Conservation (phyloP, 768 basidiomycete species). For the Kwoniella sp. region DNA sequence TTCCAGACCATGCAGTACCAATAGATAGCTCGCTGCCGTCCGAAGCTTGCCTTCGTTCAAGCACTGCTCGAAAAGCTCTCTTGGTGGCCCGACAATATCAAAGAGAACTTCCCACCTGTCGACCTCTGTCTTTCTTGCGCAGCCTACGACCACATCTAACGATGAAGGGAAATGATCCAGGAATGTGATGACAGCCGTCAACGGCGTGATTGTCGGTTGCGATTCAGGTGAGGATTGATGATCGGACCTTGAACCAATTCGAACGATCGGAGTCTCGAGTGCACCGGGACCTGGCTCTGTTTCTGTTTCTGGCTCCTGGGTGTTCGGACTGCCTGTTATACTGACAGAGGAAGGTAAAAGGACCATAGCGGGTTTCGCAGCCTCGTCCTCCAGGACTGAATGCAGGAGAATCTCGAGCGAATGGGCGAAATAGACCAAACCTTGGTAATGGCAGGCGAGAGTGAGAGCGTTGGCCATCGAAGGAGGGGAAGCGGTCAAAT, state of each 20-base stretch:
- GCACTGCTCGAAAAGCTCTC: conserved; percentile 82
- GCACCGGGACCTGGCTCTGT: neutral
- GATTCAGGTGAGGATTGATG: conserved; percentile 60
- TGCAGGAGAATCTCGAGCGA: conserved; percentile 92
- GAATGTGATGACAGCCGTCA: conserved; percentile 79
- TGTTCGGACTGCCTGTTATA: neutral
- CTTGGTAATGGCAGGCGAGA: conserved; percentile 83
- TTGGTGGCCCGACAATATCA: conserved; percentile 84
- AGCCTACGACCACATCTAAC: conserved; percentile 90
- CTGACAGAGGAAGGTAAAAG: neutral
- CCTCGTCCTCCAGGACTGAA: conserved; percentile 85
- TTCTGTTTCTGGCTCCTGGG: neutral
- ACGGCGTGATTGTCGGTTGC: conserved; percentile 50
- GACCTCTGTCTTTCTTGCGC: conserved; percentile 94
- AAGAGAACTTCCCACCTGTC: conserved; percentile 87
- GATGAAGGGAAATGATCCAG: conserved; percentile 90
- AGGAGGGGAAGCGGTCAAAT: conserved; percentile 62
- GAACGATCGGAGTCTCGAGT: neutral
- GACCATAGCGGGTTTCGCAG: conserved; percentile 38
- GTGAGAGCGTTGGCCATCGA: conserved; percentile 73
- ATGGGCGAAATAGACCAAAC: conserved; percentile 89
- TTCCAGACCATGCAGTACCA: conserved; percentile 91
- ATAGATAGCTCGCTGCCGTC: conserved; percentile 87
- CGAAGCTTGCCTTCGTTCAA: conserved; percentile 60
- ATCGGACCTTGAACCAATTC: neutral